Conservation (phyloP, 176 grass and related monocot genomes). For the Tuctoria greenei region DNA sequence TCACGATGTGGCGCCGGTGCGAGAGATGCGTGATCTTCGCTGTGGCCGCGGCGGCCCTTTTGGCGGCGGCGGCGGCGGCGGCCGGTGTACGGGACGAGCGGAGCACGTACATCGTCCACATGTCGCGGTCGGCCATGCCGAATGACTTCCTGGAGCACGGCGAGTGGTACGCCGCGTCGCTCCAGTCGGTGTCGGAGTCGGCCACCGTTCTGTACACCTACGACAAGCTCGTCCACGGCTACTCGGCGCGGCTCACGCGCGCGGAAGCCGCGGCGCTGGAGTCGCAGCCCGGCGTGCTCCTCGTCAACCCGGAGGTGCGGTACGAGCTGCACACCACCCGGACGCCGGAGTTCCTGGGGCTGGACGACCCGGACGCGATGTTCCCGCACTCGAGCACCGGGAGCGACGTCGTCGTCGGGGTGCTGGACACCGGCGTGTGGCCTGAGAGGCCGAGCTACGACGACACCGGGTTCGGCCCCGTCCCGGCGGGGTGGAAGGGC, state of each 20-base stretch:
- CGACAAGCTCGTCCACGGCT: conserved; percentile 74
- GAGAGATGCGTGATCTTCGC: conserved; percentile 34
- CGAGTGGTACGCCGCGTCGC: conserved; percentile 78
- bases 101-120: conserved; percentile 83
- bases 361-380: conserved; percentile 47
- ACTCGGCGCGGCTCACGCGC: conserved; percentile 66
- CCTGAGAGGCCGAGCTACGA: conserved; percentile 82
- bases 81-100: conserved; percentile 6
- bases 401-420: conserved; percentile 70
- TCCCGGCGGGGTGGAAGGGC: conserved; percentile 80
- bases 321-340: conserved; percentile 94
- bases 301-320: conserved; percentile 74
- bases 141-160: conserved; percentile 48
- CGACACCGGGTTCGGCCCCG: conserved; percentile 63
- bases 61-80: neutral
- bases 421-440: conserved; percentile 93
- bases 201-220: conserved; percentile 81
- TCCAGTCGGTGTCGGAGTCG: conserved; percentile 69
- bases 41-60: conserved; percentile 11
- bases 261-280: conserved; percentile 63
- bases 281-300: conserved; percentile 58
- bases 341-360: conserved; percentile 73
- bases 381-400: conserved; percentile 49
- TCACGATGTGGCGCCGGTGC: conserved; percentile 43
- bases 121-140: conserved; percentile 68